These are phyloP conservation scores for Tetracentron sinense DNA, from an alignment of 164 flowering plant species.

Conservation along the genomic window DNA sequence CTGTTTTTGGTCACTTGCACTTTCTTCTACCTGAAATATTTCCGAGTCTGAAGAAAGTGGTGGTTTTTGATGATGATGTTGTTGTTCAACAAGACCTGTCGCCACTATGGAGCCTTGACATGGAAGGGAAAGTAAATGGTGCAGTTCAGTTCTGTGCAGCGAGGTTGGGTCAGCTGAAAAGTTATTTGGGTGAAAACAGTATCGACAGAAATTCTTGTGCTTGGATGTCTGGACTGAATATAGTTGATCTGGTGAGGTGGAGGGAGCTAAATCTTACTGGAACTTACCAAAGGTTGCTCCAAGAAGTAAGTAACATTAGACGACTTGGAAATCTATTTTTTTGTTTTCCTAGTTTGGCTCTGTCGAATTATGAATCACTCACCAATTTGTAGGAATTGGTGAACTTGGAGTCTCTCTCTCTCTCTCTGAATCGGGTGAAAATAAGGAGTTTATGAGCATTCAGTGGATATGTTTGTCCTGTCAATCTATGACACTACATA, in stretches of 20 bases:
- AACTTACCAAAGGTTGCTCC: conserved; percentile 40
- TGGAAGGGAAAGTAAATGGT: conserved; percentile 84
- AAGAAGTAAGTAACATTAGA: conserved; percentile 40
- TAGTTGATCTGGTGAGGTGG: conserved; percentile 80
- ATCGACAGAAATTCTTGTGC: conserved; percentile 51
- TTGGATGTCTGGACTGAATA: conserved; percentile 94
- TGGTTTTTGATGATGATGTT: conserved; percentile 84
- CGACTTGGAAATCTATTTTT: not conserved
- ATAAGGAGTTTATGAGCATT: not conserved
- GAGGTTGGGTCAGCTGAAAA: conserved; percentile 55
- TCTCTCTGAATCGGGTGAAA: not conserved
- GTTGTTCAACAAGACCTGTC: conserved; percentile 82
- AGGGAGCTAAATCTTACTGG: conserved; percentile 57
- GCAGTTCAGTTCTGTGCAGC: conserved; percentile 59
- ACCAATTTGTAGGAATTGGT: not conserved
- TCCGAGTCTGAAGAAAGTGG: conserved; percentile 54
- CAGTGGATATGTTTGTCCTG: not conserved
- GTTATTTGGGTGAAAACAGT: conserved; percentile 35
- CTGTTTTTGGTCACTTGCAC: conserved; percentile 68
- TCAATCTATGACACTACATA: not conserved
- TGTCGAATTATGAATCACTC: not conserved
- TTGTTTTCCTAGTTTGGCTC: not conserved
- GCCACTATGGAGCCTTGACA: conserved; percentile 66
- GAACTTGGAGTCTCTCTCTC: not conserved
- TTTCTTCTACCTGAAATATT: conserved; percentile 78